Percentiles rank a stretch among this genome's conserved stretches.
phyloP scores from a whole-genome alignment of 2,329 filamentous ascomycete genomes.

The Sordariomycetes sp. region DNA sequence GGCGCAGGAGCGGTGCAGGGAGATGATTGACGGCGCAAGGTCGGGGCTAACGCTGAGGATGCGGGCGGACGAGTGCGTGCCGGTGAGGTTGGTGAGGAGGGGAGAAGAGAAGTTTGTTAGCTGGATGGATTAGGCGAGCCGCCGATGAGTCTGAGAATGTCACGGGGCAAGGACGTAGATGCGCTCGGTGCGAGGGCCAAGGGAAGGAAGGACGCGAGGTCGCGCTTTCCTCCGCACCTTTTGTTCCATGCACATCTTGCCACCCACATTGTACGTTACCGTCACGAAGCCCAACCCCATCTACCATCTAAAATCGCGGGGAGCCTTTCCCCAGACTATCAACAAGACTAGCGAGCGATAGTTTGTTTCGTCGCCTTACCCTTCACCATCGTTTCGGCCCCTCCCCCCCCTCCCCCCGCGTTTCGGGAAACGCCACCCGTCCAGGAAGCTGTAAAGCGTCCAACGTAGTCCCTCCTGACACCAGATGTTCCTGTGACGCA shows the following conservation, averaged over 20 bases:
- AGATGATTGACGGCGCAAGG: constrained; percentile 38
- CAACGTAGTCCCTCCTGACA: not conserved
- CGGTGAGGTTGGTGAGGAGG: constrained; percentile 54
- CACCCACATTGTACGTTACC: too few species aligned
- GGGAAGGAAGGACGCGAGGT: too few species aligned
- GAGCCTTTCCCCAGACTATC: too few species aligned
- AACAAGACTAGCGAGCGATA: too few species aligned
- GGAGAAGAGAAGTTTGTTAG: constrained; percentile 52
- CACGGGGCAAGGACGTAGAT: not conserved
- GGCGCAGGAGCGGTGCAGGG: constrained; percentile 40
- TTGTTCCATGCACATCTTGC: too few species aligned
- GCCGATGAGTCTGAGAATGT: not conserved
- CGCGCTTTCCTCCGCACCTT: too few species aligned
- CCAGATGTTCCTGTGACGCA: constrained; percentile 8
- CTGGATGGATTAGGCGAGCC: constrained; percentile 1
- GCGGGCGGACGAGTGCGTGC: constrained; percentile 43
- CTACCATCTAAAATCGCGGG: too few species aligned
- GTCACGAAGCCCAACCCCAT: too few species aligned
- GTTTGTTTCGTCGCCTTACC: too few species aligned
- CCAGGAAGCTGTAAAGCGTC: not conserved
- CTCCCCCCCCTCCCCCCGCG: too few species aligned
- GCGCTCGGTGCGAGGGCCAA: too few species aligned
- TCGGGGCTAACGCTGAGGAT: constrained; percentile 64
- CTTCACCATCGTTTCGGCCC: too few species aligned
- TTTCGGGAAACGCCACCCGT: not conserved